A percentile compares a stretch with the other conserved stretches of the same genome.
Evolutionary conservation across 208 protist genomes (phyloP).

Genomic region (Trypanosomatidae sp.): DNA sequence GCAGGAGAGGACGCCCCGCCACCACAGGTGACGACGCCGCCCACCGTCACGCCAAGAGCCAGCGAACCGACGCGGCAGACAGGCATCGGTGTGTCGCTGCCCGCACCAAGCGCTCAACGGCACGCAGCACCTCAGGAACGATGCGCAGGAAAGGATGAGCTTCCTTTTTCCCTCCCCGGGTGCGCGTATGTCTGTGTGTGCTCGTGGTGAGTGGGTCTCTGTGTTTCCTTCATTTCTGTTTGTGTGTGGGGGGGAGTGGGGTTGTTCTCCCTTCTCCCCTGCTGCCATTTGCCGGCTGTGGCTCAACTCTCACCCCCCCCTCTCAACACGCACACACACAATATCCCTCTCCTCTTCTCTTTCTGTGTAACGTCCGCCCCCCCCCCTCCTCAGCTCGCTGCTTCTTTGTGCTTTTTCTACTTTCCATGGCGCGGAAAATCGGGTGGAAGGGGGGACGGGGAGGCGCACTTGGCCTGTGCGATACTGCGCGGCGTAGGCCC

Average conservation of each 20-base stretch:
- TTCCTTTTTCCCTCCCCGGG: background rate
- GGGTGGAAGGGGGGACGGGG: background rate
- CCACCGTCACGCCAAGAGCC: background rate
- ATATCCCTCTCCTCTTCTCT: background rate
- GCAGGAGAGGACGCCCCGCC: slow-evolving; percentile 13
- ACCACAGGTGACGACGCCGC: background rate
- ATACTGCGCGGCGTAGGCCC: background rate
- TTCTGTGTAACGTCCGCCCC: background rate
- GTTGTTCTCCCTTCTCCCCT: background rate
- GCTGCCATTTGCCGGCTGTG: no score
- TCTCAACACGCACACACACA: background rate
- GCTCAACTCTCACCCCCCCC: background rate
- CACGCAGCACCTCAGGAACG: slow-evolving; percentile 1
- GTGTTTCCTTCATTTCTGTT: background rate
- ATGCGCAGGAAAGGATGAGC: background rate
- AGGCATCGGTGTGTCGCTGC: background rate
- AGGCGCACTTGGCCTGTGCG: background rate
- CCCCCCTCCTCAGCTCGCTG: background rate
- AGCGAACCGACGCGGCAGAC: background rate
- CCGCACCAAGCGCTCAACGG: background rate
- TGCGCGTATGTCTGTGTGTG: background rate
- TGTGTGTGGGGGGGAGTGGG: background rate
- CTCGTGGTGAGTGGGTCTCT: background rate
- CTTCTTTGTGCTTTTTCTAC: background rate
- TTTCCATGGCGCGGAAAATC: background rate